phyloP scores from a whole-genome alignment of 139 green algal species.

The Mesotaenium endlicherianum region DNA sequence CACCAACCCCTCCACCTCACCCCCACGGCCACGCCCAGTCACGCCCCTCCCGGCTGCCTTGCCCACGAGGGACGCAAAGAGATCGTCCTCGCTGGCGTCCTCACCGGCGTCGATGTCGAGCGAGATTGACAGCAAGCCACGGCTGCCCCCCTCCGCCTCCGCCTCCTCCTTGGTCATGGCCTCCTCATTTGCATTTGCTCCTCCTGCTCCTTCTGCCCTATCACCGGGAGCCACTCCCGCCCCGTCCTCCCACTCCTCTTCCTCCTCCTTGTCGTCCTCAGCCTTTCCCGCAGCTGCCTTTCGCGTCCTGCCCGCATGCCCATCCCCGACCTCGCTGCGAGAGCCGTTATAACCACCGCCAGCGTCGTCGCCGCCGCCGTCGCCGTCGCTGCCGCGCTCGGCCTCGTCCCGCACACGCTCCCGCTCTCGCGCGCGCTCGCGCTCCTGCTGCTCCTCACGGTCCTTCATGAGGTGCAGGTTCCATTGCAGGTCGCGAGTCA shows the following conservation, averaged over 20 bases:
- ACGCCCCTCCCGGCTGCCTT: background rate
- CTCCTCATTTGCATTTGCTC: slow-evolving; percentile 4
- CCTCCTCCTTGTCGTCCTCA: slow-evolving; percentile 9
- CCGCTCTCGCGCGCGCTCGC: background rate
- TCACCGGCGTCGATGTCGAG: background rate
- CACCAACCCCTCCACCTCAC: slow-evolving; percentile 11
- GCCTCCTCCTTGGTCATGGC: background rate
- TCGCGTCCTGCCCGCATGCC: no score
- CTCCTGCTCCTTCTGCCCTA: background rate
- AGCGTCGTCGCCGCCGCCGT: background rate
- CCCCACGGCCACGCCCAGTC: background rate
- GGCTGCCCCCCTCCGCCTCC: background rate
- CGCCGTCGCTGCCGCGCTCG: background rate
- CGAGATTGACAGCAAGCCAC: background rate
- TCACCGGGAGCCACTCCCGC: background rate
- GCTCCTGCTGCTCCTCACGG: slow-evolving; percentile 3
- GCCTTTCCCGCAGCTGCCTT: no score
- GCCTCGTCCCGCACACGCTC: no score
- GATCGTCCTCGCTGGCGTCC: background rate
- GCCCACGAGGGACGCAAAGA: background rate
- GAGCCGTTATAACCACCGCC: no score
- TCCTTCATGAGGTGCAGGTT: slow-evolving; percentile 33
- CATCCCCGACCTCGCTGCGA: no score
- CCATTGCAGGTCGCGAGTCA: slow-evolving; percentile 35
- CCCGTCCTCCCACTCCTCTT: slow-evolving; percentile 49